These are phyloP conservation scores for Leccinum rimulosum DNA, from an alignment of 768 basidiomycete species.

Conservation along the genomic window DNA sequence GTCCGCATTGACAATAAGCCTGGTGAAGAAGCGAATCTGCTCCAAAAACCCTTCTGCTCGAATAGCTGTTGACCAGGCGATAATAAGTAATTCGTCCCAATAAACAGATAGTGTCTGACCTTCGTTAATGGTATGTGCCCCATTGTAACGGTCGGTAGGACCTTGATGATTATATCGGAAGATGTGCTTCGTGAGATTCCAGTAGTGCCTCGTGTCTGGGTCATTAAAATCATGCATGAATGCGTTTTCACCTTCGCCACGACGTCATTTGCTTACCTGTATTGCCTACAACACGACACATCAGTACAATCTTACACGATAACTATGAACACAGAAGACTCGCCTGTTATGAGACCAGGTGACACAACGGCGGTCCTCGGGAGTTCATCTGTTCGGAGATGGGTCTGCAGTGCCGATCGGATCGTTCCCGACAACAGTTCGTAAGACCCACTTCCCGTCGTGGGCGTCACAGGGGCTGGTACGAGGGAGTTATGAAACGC, in stretches of 20 bases:
- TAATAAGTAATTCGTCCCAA: slow-evolving; percentile 8
- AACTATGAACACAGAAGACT: neutral
- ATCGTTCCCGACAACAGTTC: no score
- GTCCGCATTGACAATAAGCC: no score
- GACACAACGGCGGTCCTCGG: no score
- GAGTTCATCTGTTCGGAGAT: no score
- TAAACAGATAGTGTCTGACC: slow-evolving; percentile 10
- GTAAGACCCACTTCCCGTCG: no score
- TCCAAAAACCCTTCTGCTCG: no score
- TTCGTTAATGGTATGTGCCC: slow-evolving; percentile 30
- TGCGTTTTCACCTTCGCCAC: slow-evolving; percentile 15
- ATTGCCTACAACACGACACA: slow-evolving; percentile 13
- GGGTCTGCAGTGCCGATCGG: no score
- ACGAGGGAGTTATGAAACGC: no score
- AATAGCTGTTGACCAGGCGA: no score
- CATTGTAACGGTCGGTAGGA: slow-evolving; percentile 35
- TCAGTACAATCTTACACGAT: slow-evolving; percentile 5
- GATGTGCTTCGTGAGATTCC: slow-evolving; percentile 45
- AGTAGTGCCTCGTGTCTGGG: slow-evolving; percentile 44
- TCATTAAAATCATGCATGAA: slow-evolving; percentile 6
- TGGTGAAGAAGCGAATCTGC: no score
- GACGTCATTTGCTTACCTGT: slow-evolving; percentile 18
- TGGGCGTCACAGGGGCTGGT: no score
- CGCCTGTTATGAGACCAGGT: slow-evolving; percentile 23
- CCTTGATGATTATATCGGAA: slow-evolving; percentile 43